Evolutionary conservation across 106 monocot genomes (phyloP).

Genomic region (Vanilla planifolia): DNA sequence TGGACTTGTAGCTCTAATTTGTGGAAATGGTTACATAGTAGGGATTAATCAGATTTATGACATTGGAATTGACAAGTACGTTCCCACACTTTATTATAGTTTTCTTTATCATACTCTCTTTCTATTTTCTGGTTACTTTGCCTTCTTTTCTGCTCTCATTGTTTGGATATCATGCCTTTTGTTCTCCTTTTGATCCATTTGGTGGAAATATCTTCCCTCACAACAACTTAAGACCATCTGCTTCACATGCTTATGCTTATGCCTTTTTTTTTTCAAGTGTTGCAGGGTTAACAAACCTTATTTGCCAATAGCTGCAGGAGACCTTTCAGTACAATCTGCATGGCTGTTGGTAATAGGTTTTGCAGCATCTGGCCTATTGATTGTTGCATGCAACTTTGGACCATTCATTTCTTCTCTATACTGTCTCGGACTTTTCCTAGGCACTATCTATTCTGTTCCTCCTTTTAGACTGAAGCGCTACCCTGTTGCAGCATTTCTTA

Average conservation of each 20-base stretch:
- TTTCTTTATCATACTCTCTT: neutral
- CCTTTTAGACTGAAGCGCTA: constrained; percentile 95
- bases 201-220: neutral
- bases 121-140: neutral
- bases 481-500: constrained; percentile 96
- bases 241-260: constrained; percentile 4
- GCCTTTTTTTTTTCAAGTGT: constrained; percentile 12
- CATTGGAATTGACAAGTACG: constrained; percentile 96
- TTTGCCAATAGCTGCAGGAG: constrained; percentile 95
- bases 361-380: constrained; percentile 62
- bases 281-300: constrained; percentile 99
- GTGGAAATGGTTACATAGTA: constrained; percentile 97
- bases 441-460: constrained; percentile 98
- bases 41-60: constrained; percentile 99
- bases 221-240: constrained; percentile 1
- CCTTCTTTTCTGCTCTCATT: neutral
- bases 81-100: neutral
- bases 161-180: neutral
- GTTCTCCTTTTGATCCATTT: constrained; percentile 3
- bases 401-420: constrained; percentile 90
- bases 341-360: constrained; percentile 88
- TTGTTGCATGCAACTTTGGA: constrained; percentile 81
- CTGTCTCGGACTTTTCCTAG: constrained; percentile 87
- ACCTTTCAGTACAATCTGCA: constrained; percentile 90
- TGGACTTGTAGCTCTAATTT: constrained; percentile 79